Base-by-base conservation (phyloP, 1,284 basidiomycete species). In the Ustilago xerochloae region DNA sequence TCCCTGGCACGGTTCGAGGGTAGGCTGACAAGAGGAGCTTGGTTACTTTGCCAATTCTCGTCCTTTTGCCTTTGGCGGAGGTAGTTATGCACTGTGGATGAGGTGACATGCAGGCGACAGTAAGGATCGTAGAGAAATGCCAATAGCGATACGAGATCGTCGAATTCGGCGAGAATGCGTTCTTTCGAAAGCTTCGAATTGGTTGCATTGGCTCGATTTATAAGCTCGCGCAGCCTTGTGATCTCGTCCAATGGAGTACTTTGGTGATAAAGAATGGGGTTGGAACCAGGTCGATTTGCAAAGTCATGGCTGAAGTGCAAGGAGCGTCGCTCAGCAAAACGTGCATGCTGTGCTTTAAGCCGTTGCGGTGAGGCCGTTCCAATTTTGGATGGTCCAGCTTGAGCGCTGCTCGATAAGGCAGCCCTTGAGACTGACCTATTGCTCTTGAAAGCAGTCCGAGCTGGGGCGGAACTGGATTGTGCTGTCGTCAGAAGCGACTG, bases 161-260 rank as follows among this genome's bases (percentile, higher is more conserved):
- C 28, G 36, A 60, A 71, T 22, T 67, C 64, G 33, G 67, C 30
- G 4, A 75, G 51, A 43, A 67, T 64, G 32, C 62, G 64, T 30
- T 61, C 62, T 35, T 75, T 75, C 35, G 52, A 60, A 15, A 64
- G 64, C 43, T 55, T 64, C 2, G 73, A 75, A 45, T 75, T 75
- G 38, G 63, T 68, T 2, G 61, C 61, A 32, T 71, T 66, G 54
- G 60, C 73, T 8, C 63, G 60, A 22, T 63, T 69, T 63, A 75
- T 67, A 32, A 75, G 73, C 29, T 64, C 58, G 10, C 73, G 63
- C 1, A 75, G 49, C 18, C 68, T 52, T 4, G 63, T 71, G 65
- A 75, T 67, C 51, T 75, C 53, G 52, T 70, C 63, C 13, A 75
- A 28, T 0, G 73, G 73, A 0, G 67, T 62, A 13, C 63, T 36